phyloP scores from a whole-genome alignment of 306 rosid species.

The Gynostemma pentaphyllum region DNA sequence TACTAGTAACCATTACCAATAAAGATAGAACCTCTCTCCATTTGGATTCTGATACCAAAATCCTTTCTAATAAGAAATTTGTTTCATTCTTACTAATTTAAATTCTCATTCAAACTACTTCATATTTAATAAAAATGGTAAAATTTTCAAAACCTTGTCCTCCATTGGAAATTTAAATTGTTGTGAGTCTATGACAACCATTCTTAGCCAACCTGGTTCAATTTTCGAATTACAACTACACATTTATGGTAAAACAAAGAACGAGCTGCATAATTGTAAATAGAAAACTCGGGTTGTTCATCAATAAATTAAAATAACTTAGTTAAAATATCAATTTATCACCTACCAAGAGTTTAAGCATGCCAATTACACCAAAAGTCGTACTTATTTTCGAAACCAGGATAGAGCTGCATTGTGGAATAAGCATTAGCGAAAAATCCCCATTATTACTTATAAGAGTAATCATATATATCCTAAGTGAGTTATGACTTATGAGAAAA shows the following conservation, averaged over 20 bases:
- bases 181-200: background rate
- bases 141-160: background rate
- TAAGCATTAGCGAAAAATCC: too few species aligned
- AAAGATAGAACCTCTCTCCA: background rate
- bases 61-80: background rate
- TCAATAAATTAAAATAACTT: background rate
- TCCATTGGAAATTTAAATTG: background rate
- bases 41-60: background rate
- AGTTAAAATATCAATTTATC: conserved; percentile 9
- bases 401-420: conserved; percentile 56
- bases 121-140: background rate
- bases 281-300: background rate
- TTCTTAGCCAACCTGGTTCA: background rate
- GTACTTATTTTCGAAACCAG: conserved; percentile 70
- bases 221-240: background rate
- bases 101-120: background rate
- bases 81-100: background rate
- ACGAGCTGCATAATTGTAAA: background rate
- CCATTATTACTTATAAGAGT: too few species aligned
- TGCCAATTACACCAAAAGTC: conserved; percentile 73
- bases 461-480: too few species aligned
- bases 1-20: background rate
- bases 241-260: background rate
- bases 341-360: conserved; percentile 84
- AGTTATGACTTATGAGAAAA: too few species aligned